Evolutionary conservation across 164 flowering plant genomes (phyloP).

Genomic region (Brasenia schreberi): DNA sequence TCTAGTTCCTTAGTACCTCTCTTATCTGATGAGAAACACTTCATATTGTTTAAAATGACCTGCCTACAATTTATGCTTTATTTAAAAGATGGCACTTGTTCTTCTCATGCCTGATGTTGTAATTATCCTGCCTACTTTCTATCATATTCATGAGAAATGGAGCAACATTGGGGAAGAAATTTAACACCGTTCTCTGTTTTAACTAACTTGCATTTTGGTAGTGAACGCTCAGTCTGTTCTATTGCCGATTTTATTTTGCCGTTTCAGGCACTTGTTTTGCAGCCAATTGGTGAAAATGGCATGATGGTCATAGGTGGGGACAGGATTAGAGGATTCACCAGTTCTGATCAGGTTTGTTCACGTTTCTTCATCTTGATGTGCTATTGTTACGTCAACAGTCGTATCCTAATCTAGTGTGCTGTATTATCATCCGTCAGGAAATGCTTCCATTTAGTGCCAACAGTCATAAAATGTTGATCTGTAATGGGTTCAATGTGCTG

Average conservation of each 20-base stretch:
- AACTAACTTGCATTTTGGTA: not conserved
- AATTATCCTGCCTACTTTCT: too few relatives aligned
- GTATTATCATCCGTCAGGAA: not conserved
- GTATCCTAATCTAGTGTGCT: not conserved
- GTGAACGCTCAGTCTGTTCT: not conserved
- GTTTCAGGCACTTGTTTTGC: constrained; percentile 79
- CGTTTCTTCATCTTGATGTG: not conserved
- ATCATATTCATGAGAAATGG: too few relatives aligned
- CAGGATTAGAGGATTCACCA: constrained; percentile 80
- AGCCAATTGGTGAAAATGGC: constrained; percentile 83
- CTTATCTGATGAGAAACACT: too few relatives aligned
- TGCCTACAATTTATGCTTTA: too few relatives aligned
- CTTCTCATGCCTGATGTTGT: not conserved
- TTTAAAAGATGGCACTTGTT: not conserved
- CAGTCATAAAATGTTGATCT: too few relatives aligned
- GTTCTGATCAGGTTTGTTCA: constrained; percentile 69
- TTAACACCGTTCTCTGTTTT: too few relatives aligned
- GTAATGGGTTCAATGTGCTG: too few relatives aligned
- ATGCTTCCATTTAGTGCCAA: not conserved
- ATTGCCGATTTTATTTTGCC: not conserved
- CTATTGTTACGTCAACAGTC: not conserved
- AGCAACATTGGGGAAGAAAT: too few relatives aligned
- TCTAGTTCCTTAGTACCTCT: too few relatives aligned
- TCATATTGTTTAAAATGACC: too few relatives aligned
- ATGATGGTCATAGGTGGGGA: constrained; percentile 76